These are phyloP conservation scores for Calonectria ilicicola DNA, from an alignment of 2,329 filamentous ascomycete species.

Conservation along the genomic window DNA sequence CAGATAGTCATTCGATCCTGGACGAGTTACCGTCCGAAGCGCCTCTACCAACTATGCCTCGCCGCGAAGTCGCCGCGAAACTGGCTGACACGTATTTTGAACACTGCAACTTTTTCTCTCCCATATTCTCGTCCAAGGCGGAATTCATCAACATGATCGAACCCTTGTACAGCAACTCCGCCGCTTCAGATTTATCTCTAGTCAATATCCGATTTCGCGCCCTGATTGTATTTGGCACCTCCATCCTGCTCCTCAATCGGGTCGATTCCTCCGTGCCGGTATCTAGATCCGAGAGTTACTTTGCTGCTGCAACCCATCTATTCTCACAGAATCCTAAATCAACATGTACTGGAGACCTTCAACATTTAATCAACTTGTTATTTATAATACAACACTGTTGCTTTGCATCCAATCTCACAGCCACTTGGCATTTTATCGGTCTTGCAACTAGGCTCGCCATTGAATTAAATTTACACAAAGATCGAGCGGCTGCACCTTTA, in stretches of 20 bases:
- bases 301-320: slow-evolving; percentile 16
- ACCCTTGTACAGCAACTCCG: slow-evolving; percentile 21
- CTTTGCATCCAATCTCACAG: slow-evolving; percentile 29
- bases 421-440: slow-evolving; percentile 35
- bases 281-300: slow-evolving; percentile 25
- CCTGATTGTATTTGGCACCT: slow-evolving; percentile 24
- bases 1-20: background rate
- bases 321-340: slow-evolving; percentile 10
- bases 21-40: slow-evolving; percentile 27
- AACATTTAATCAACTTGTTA: slow-evolving; percentile 29
- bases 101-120: slow-evolving; percentile 44
- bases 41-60: slow-evolving; percentile 17
- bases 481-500: background rate
- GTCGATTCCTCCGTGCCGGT: slow-evolving; percentile 26
- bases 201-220: slow-evolving; percentile 19
- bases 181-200: background rate
- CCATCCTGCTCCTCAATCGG: slow-evolving; percentile 31
- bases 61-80: slow-evolving; percentile 5
- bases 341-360: slow-evolving; percentile 24
- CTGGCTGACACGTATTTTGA: slow-evolving; percentile 43
- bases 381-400: slow-evolving; percentile 30
- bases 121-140: slow-evolving; percentile 33
- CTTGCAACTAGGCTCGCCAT: slow-evolving; percentile 28
- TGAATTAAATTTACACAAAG: slow-evolving; percentile 27
- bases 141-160: slow-evolving; percentile 19